Percentiles rank a stretch among this genome's conserved stretches.
phyloP scores from a whole-genome alignment of 2,329 filamentous ascomycete genomes.

The Pseudogymnoascus sp. region DNA sequence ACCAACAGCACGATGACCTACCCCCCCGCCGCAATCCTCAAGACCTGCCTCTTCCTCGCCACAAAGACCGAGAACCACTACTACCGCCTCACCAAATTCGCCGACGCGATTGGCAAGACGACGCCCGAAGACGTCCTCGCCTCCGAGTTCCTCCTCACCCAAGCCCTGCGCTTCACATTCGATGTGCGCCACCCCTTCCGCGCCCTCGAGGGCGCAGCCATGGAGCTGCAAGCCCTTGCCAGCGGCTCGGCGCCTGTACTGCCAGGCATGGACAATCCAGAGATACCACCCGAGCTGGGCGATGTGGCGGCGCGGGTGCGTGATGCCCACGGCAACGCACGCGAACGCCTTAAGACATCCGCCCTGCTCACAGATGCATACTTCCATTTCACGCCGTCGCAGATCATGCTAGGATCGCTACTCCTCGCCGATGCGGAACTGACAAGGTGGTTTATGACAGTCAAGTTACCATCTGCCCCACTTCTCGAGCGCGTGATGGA shows the following conservation, averaged over 20 bases:
- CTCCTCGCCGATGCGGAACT: conserved; percentile 67
- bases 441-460: conserved; percentile 27
- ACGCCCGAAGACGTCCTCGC: conserved; percentile 78
- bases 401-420: conserved; percentile 84
- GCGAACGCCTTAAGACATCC: conserved; percentile 69
- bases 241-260: conserved; percentile 36
- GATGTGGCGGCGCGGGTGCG: conserved; percentile 39
- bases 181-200: conserved; percentile 88
- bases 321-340: conserved; percentile 65
- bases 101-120: conserved; percentile 61
- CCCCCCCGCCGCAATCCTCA: conserved; percentile 80
- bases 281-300: background rate
- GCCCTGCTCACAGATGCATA: conserved; percentile 90
- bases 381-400: conserved; percentile 89
- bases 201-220: conserved; percentile 75
- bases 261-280: conserved; percentile 14
- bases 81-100: conserved; percentile 52
- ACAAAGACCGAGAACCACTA: conserved; percentile 88
- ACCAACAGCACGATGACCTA: conserved; percentile 97
- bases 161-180: conserved; percentile 87
- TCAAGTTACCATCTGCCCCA: conserved; percentile 28
- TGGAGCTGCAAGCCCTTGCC: conserved; percentile 69
- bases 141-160: conserved; percentile 86
- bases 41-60: conserved; percentile 86
- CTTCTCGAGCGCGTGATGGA: conserved; percentile 43